Evolutionary conservation across 2,329 filamentous ascomycete genomes (phyloP), one percentile per base, ranked within the genome.

Genomic region (Dactylellina leptospora): DNA sequence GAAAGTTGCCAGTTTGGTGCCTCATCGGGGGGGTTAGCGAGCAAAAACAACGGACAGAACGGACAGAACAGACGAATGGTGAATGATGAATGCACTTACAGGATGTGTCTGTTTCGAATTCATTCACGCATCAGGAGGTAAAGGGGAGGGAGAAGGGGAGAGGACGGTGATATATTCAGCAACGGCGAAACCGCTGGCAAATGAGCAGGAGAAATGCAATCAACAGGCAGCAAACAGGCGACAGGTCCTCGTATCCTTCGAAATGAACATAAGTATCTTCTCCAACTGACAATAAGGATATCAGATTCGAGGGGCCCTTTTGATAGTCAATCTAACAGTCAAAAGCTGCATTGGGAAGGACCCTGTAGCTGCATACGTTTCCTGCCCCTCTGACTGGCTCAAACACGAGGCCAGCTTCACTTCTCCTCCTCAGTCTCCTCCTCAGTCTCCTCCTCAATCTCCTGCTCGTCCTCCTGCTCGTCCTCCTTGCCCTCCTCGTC

Each of bases 181-280:
- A n/a, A n/a, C n/a, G n/a, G n/a, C n/a, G n/a, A n/a, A n/a, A n/a
- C n/a, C n/a, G n/a, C n/a, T n/a, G n/a, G n/a, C n/a, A n/a, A n/a
- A n/a, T n/a, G n/a, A n/a, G n/a, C n/a, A n/a, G n/a, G n/a, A n/a
- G n/a, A n/a, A n/a, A n/a, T n/a, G n/a, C n/a, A n/a, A n/a, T n/a
- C n/a, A n/a, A n/a, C n/a, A n/a, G n/a, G n/a, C n/a, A n/a, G n/a
- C n/a, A n/a, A n/a, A n/a, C n/a, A n/a, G n/a, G 54, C 61, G 63
- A 69, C 64, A 70, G 62, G 62, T 61, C 62, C 64, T 48, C 13
- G 64, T 22, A 58, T 66, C 64, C 40, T 50, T 50, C 56, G 22
- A 42, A n/a, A n/a, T n/a, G n/a, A n/a, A n/a, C n/a, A n/a, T n/a
- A n/a, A n/a, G n/a, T n/a, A n/a, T n/a, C n/a, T n/a, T n/a, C 51